phyloP scores from a whole-genome alignment of 2,329 filamentous ascomycete species.

The Fusarium albosuccineum region DNA sequence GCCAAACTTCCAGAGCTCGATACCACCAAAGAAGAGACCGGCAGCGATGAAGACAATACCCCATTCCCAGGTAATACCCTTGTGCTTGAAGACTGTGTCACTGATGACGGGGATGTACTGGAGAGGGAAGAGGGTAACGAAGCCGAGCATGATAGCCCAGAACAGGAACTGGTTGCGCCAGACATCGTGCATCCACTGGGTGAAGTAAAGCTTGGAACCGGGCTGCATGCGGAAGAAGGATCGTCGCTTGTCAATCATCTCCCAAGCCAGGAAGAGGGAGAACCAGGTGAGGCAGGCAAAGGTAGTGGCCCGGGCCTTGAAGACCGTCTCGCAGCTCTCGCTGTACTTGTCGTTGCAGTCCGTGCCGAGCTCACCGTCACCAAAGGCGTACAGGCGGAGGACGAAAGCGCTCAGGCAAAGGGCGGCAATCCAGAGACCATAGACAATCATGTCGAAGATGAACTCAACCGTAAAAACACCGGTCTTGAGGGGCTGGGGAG shows the following conservation, averaged over 20 bases:
- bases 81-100: slow-evolving; percentile 70
- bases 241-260: slow-evolving; percentile 79
- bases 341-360: slow-evolving; percentile 72
- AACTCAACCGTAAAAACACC: slow-evolving; percentile 77
- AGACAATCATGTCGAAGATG: slow-evolving; percentile 75
- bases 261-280: slow-evolving; percentile 82
- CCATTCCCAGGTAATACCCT: slow-evolving; percentile 74
- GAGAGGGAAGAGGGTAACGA: slow-evolving; percentile 63
- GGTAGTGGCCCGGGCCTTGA: slow-evolving; percentile 78
- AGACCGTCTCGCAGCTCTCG: slow-evolving; percentile 71
- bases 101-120: slow-evolving; percentile 73
- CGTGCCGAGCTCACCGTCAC: slow-evolving; percentile 69
- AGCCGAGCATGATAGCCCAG: slow-evolving; percentile 68
- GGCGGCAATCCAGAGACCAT: slow-evolving; percentile 76
- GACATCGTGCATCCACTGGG: slow-evolving; percentile 75
- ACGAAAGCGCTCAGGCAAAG: slow-evolving; percentile 74
- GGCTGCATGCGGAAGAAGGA: slow-evolving; percentile 83
- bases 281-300: slow-evolving; percentile 84
- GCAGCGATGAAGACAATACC: slow-evolving; percentile 68
- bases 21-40: slow-evolving; percentile 68
- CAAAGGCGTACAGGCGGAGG: slow-evolving; percentile 74
- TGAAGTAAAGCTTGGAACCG: slow-evolving; percentile 69
- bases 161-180: slow-evolving; percentile 81
- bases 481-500: slow-evolving; percentile 71
- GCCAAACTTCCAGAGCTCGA: slow-evolving; percentile 70